A percentile compares a stretch with the other conserved stretches of the same genome.
Evolutionary conservation across 192 early-diverging fungal species (phyloP).

Genomic region (Coemansia sp.): DNA sequence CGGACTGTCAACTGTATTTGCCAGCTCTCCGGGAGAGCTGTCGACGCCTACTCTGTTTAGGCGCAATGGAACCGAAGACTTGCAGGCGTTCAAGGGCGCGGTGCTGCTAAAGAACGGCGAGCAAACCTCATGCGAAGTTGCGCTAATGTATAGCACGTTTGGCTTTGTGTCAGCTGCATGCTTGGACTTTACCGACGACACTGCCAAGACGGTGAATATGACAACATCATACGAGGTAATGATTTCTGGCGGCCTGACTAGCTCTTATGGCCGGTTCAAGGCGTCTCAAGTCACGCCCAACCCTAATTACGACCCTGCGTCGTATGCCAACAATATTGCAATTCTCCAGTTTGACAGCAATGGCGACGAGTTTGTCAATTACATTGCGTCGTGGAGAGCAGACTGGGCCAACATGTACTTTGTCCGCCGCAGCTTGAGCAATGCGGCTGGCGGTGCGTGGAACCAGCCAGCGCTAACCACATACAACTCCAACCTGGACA

Average conservation of each 20-base stretch:
- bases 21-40: constrained; percentile 6
- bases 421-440: constrained; percentile 28
- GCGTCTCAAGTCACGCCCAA: constrained; percentile 31
- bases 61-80: constrained; percentile 25
- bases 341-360: constrained; percentile 26
- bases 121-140: constrained; percentile 49
- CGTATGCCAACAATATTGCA: constrained; percentile 52
- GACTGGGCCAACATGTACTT: constrained; percentile 42
- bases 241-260: constrained; percentile 20
- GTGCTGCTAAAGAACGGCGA: constrained; percentile 45
- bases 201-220: constrained; percentile 17
- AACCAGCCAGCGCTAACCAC: constrained; percentile 17
- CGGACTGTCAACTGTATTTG: constrained; percentile 36
- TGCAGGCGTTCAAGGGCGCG: constrained; percentile 41
- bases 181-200: constrained; percentile 28
- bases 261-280: constrained; percentile 20
- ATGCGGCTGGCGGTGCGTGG: constrained; percentile 8
- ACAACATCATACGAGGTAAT: constrained; percentile 34
- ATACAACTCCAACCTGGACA: constrained; percentile 6
- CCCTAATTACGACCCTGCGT: constrained; percentile 32
- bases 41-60: constrained; percentile 8
- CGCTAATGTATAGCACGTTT: constrained; percentile 35
- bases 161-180: constrained; percentile 46
- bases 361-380: constrained; percentile 38
- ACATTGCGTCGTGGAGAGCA: constrained; percentile 42